Base-by-base conservation (phyloP, 768 basidiomycete species). In the Tricholoma bakamatsutake region DNA sequence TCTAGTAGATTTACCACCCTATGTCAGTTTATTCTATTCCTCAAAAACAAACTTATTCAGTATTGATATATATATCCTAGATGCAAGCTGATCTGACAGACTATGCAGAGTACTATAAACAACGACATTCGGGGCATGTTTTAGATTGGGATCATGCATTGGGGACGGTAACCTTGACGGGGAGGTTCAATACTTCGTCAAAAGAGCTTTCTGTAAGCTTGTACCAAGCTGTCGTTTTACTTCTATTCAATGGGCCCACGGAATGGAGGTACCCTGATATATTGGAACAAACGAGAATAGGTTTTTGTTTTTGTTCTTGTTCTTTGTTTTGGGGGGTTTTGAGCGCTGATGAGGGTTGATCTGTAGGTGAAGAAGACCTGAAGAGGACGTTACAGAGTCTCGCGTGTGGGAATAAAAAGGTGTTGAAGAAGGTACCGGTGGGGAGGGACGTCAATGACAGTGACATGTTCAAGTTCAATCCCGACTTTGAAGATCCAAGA, bases 161-260 rank as follows among this genome's bases (percentile, higher is more conserved):
- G 2, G 94, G 90, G 6, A 93, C 90, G 1, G 90, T 84, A 35
- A 87, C 83, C 7, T 67, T 99, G 55, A 83, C 71, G 54, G 90
- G 83, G 4, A 68, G 76, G 45, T 98, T 98, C 72, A 71, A 72
- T 2, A 69, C 71, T 6, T 87, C 81, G 1, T 69, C 74, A 59
- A 98, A 98, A 69, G 95, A 98, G 67, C 78, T 99, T 40, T 84
- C 87, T 11, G 87, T 98, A 61, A 93, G 89, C 65, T 74, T 98
- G 69, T 94, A 90, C 67, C 97, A 99, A 67, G 88, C 88, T 0
- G 69, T 90, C n/a, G 81, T 97, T 2, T 71, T 98, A 0, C 71
- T 98, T 17, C 76, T 93, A 11, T 98, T 98, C 79, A 93, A 97
- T 63, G 80, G 87, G 1, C 73, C 76, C 48, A 62, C 63, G 13